Conservation (phyloP, 345 rosid genomes). For the Streptanthus diversifolius region DNA sequence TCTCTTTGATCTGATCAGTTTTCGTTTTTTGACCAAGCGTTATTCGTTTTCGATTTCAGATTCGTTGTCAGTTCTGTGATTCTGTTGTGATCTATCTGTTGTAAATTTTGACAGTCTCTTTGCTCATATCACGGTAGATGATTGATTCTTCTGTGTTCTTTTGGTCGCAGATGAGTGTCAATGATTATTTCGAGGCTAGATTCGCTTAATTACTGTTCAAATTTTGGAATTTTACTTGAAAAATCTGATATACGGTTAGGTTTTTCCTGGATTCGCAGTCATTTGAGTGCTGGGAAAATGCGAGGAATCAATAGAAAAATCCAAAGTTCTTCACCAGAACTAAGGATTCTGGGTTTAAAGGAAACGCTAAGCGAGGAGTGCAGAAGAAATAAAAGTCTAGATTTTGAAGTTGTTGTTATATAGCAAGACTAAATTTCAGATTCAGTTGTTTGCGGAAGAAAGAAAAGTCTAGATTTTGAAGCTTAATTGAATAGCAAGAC, state of each 20-base stretch:
- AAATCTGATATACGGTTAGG: background rate
- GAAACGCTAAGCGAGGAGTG: background rate
- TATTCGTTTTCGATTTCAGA: constrained; percentile 26
- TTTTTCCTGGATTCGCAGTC: constrained; percentile 1
- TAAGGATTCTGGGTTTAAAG: constrained; percentile 28
- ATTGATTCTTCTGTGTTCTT: constrained; percentile 9
- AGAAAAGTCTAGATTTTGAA: constrained; percentile 1
- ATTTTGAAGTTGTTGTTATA: constrained; percentile 3
- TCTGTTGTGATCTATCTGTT: constrained; percentile 17
- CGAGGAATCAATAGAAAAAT: background rate
- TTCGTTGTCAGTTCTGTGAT: constrained; percentile 11
- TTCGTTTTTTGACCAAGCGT: constrained; percentile 15
- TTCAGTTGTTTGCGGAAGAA: background rate
- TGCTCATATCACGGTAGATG: constrained; percentile 17
- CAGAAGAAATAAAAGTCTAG: background rate
- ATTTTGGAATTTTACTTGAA: background rate
- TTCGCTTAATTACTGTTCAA: background rate
- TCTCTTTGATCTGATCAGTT: constrained; percentile 34
- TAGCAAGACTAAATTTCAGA: background rate
- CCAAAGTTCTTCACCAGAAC: background rate
- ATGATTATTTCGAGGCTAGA: background rate
- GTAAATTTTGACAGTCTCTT: constrained; percentile 15
- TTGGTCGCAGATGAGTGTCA: constrained; percentile 7
- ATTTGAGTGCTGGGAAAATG: constrained; percentile 31
- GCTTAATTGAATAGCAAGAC: background rate